Base-by-base conservation (phyloP, 768 basidiomycete genomes). In the Tricholoma saponaceum region DNA sequence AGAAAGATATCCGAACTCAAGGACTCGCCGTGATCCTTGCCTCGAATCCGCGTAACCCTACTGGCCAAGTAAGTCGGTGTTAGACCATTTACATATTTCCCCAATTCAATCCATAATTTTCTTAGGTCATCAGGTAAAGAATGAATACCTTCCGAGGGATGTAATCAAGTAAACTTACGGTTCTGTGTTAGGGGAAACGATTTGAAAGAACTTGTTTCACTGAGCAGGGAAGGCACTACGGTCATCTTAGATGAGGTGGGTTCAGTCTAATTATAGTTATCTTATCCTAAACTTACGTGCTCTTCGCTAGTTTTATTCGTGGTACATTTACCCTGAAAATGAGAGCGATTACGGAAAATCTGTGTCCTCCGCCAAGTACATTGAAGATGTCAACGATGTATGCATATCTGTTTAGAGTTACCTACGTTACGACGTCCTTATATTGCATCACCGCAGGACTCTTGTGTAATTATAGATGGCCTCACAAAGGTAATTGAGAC, bases 21-120 rank as follows among this genome's bases (percentile, higher is more conserved):
- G 92, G 93, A 13, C 76, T 95, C 18, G 83, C 87, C 10, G 92
- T 95, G 51, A 81, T 96, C 56, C 76, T 95, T 44, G 90, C 92
- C 0, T 94, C 91, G 22, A 98, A 97, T 73, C 95, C 95, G n/a
- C 85, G 95, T 54, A 98, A 97, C 68, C 95, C 95, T 3, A 97
- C 95, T 1, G 94, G 95, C n/a, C 95, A 96, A 69, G 84, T 87
- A 54, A 82, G 62, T 58, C 22, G 32, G 18, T 47, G 18, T 43
- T n/a, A 16, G 47, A 20, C 46, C 3, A 25, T 49, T 30, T 25
- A 52, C 22, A 28, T n/a, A n/a, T n/a, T n/a, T 33, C 23, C 14
- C 54, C 46, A 39, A 53, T 33, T 26, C 18, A 20, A 55, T 51
- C 32, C 26, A 41, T 46, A 18, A 56, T 9, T 30, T 50, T 23